These are phyloP conservation scores for Arctostaphylos glauca DNA, from an alignment of 148 eudicot species.

Conservation along the genomic window DNA sequence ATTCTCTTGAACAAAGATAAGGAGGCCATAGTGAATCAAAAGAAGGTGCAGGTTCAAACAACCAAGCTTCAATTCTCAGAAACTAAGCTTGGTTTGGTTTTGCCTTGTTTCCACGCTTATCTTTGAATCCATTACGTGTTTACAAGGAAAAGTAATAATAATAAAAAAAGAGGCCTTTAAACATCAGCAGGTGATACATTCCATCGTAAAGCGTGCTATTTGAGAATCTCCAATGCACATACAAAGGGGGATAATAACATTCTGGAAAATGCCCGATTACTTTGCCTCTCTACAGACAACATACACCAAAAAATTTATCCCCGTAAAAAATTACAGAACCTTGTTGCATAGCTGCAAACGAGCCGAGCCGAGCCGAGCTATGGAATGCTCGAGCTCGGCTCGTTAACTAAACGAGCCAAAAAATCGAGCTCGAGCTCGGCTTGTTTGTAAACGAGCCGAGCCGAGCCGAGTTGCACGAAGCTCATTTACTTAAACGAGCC, in stretches of 20 bases:
- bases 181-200: not conserved
- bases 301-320: not conserved
- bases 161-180: not conserved
- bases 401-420: too few relatives aligned
- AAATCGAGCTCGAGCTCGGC: too few relatives aligned
- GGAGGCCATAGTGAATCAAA: not conserved
- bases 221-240: not conserved
- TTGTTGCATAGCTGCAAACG: not conserved
- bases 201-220: not conserved
- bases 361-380: too few relatives aligned
- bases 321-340: not conserved
- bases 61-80: not conserved
- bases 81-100: not conserved
- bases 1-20: not conserved
- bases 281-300: not conserved
- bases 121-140: not conserved
- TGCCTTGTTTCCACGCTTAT: not conserved
- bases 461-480: too few relatives aligned
- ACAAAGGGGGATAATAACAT: not conserved
- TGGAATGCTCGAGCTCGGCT: too few relatives aligned
- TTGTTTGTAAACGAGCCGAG: too few relatives aligned
- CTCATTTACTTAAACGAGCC: too few relatives aligned
- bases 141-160: not conserved
- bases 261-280: not conserved
- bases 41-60: too few relatives aligned